Percentiles rank a stretch among this genome's conserved stretches.
phyloP scores from a whole-genome alignment of 768 basidiomycete genomes.

The Chiua virens region DNA sequence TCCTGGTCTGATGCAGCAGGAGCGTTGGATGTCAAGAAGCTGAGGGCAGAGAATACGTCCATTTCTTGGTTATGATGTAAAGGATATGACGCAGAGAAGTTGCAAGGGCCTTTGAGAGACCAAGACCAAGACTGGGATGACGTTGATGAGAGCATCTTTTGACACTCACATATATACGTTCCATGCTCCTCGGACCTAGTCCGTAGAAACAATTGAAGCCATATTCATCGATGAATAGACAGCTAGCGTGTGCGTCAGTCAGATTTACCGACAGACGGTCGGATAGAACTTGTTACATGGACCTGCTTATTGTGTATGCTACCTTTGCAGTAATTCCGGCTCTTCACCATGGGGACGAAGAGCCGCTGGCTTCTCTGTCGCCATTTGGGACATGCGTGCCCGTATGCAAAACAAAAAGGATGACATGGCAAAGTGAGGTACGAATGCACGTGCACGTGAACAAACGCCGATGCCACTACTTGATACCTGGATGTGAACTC shows the following conservation, averaged over 20 bases:
- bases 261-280: neutral
- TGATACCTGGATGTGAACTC: neutral
- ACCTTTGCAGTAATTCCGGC: neutral
- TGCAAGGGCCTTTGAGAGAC: neutral
- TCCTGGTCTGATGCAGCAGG: neutral
- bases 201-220: slow-evolving; percentile 15
- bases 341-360: neutral
- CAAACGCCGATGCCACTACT: neutral
- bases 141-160: no score
- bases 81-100: slow-evolving; percentile 5
- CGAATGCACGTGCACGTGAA: neutral
- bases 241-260: neutral
- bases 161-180: no score
- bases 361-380: neutral
- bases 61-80: slow-evolving; percentile 9
- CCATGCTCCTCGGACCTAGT: neutral
- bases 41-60: slow-evolving; percentile 15
- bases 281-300: slow-evolving; percentile 3
- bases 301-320: slow-evolving; percentile 20
- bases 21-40: neutral
- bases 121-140: slow-evolving; percentile 4
- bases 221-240: no score
- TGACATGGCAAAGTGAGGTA: neutral
- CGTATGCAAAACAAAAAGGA: slow-evolving; percentile 26
- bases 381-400: neutral